Evolutionary conservation across 495 filamentous ascomycete genomes (phyloP), one percentile per base, ranked within the genome.

Genomic region (Usnea hakonensis): DNA sequence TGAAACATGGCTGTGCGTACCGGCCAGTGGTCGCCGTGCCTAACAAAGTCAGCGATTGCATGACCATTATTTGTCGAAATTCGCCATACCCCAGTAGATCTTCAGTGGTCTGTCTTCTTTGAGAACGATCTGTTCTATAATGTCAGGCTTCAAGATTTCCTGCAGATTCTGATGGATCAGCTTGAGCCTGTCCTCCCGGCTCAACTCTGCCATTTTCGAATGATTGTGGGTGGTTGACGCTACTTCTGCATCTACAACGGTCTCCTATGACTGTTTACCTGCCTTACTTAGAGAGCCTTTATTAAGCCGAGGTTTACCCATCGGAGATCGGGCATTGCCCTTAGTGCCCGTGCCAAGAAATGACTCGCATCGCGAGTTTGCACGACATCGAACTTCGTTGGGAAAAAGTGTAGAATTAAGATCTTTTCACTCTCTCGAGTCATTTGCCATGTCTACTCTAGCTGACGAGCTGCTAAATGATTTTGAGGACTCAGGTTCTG

Each of bases 401-500:
- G n/a, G n/a, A 8, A 52, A 32, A 30, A 50, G 2, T 13, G 5
- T 43, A 3, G 5, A 33, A 28, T 40, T 28, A 41, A n/a, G 17
- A 9, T 10, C 14, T 32, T 21, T 16, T 23, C 2, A 33, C 17
- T 11, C 26, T 14, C 5, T 32, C 17, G 9, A 55, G 13, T 23
- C 37, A 41, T 21, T 37, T 57, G 77, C 55, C 17, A 91, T 91
- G 89, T 84, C 89, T 71, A 90, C 88, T 33, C 77, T 91, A 59
- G 89, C 85, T 52, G 89, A 91, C 64, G 90, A 94, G 68, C 78
- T 94, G 26, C 82, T 95, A 53, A 88, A 91, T 65, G 95, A 97
- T 73, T 96, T 97, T 66, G 93, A 91, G 64, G 90, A 86, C 63
- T 85, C 84, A 2, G 81, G 84, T 40, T 84, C 82, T 55, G 82